Evolutionary conservation across 306 rosid genomes (phyloP), one percentile per base, ranked within the genome.

Genomic region (Glycyrrhiza uralensis): DNA sequence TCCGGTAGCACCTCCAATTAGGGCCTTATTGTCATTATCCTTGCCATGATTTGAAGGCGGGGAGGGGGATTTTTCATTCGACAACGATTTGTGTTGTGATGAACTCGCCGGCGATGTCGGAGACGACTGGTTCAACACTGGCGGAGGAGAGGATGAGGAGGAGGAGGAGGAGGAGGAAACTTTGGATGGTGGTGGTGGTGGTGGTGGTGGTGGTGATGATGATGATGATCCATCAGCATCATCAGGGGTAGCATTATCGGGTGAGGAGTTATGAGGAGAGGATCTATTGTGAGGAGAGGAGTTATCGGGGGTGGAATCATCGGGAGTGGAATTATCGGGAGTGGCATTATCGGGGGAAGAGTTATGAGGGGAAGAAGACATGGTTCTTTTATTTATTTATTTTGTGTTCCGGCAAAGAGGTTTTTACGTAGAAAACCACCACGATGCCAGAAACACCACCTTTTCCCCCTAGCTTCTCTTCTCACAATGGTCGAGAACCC

Each of bases 1-100:
- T 30, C 82, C 92, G 22, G 82, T 3, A 13, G 56, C 79, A 10
- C 44, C 72, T 47, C 96, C 93, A 3, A 83, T 2, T 1, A 69
- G 1, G 2, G 73, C 81, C n/a, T 62, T 62, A n/a, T 13, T 2
- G 24, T 2, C 0, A 2, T 8, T 4, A 0, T 13, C 18, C 0
- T 54, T 1, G 3, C 15, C 2, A 2, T 30, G 10, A 0, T 26
- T 20, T n/a, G n/a, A n/a, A n/a, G n/a, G n/a, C n/a, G n/a, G n/a
- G n/a, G n/a, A n/a, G 0, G 75, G 8, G 1, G 69, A 58, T 2
- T 10, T 5, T 0, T 5, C 39, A 1, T 14, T 18, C 0, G 71
- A 20, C 6, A 29, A 14, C 4, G 70, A 3, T 8, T 59, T 69
- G 2, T 35, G 3, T 11, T 35, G 3, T 11, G 79, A 7, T 6